Evolutionary conservation across 768 basidiomycete genomes (phyloP).

Genomic region (Megacollybia marginata): DNA sequence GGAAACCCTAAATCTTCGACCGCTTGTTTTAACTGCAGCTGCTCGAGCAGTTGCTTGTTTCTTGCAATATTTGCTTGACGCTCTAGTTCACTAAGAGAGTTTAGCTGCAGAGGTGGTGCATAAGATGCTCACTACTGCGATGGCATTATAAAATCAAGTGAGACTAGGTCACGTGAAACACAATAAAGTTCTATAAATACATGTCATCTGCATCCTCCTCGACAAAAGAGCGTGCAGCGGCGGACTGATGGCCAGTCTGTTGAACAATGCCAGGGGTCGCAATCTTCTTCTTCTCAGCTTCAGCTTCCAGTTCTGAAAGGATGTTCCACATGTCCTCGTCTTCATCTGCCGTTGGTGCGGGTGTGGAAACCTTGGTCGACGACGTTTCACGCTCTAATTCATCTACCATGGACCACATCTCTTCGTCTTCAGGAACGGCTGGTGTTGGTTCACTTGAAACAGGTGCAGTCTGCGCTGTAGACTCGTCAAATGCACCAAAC

Average conservation of each 20-base stretch:
- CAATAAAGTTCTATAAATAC: no score
- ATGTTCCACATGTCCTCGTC: no score
- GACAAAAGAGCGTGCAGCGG: no score
- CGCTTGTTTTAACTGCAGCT: constrained; percentile 60
- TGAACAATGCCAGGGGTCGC: not conserved
- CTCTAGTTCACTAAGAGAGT: constrained; percentile 43
- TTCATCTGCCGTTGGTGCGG: no score
- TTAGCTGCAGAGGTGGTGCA: not conserved
- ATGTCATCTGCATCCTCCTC: no score
- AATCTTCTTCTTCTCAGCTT: not conserved
- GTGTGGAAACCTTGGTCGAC: not conserved
- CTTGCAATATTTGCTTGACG: constrained; percentile 78
- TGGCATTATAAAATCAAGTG: not conserved
- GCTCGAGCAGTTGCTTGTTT: constrained; percentile 66
- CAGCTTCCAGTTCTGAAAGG: no score
- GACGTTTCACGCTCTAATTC: constrained; percentile 34
- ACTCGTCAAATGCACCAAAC: not conserved
- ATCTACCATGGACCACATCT: constrained; percentile 65
- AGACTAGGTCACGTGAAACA: no score
- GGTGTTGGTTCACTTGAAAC: constrained; percentile 3
- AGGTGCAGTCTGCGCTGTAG: constrained; percentile 1
- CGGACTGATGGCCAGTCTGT: no score
- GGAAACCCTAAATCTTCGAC: constrained; percentile 39
- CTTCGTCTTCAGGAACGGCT: constrained; percentile 39
- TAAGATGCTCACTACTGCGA: not conserved